Base-by-base conservation (phyloP, 805 yeast genomes). In the Yarrowia divulgata region DNA sequence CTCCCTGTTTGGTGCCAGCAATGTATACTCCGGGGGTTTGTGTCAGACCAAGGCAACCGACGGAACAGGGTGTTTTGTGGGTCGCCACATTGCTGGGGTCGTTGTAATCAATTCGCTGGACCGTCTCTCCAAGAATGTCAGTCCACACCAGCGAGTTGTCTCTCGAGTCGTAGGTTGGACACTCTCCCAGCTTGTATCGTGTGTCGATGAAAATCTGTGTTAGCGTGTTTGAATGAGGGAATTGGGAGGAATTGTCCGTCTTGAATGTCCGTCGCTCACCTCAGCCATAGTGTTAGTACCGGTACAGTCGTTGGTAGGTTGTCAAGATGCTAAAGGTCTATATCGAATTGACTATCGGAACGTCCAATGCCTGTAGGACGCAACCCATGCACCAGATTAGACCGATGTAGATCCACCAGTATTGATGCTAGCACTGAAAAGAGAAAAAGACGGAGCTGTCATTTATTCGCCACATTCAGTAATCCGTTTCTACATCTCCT, bases 141-240 rank as follows among this genome's bases (percentile, higher is more conserved):
- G 78, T 73, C 77, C 79, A 78, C 34, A 72, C 73, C 12, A 78
- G 68, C 39, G 72, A 69, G 60, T 75, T 70, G 63, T 71, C 73
- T 50, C 76, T 45, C 19, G 70, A 67, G 58, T 78, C 79, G 67
- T 76, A 78, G 2, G 74, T 57, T 16, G 80, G 81, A 48, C 80
- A 76, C 69, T 78, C 80, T 16, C 75, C 74, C 16, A 78, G 74
- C 18, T 69, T 48, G 58, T 68, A 46, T 60, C 74, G 72, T 14
- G 74, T 71, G 19, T 72, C 62, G 19, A 75, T 42, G 58, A 62
- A 73, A 1, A 75, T 71, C 72, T 73, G 68, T 5, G 66, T 60
- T 45, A 60, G 64, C 40, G 29, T 13, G 16, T 39, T 39, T 16
- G 10, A 34, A 23, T 23, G 29, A 23, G 4, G 29, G 3, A 23